These are phyloP conservation scores for Xylaria sp. DNA, from an alignment of 2,329 filamentous ascomycete genomes.

Conservation along the genomic window DNA sequence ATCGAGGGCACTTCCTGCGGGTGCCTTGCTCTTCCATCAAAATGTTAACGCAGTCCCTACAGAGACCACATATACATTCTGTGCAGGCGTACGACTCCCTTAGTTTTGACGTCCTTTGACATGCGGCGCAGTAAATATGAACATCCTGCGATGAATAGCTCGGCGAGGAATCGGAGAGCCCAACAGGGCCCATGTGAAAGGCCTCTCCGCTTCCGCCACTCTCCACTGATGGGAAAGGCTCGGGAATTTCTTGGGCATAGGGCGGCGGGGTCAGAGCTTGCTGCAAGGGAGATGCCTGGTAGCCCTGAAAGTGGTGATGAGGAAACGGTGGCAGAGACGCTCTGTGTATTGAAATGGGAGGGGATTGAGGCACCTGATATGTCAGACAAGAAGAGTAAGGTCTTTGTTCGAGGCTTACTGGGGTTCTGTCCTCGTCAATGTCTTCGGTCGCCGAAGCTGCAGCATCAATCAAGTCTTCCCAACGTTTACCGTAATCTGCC, in stretches of 20 bases:
- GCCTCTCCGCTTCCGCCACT: constrained; percentile 77
- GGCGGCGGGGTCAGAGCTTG: constrained; percentile 88
- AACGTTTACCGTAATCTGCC: constrained; percentile 85
- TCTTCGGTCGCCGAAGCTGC: constrained; percentile 91
- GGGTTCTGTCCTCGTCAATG: constrained; percentile 89
- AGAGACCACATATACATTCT: constrained; percentile 94
- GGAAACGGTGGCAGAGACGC: constrained; percentile 70
- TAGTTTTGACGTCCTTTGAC: constrained; percentile 79
- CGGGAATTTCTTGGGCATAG: constrained; percentile 72
- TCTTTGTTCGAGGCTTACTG: constrained; percentile 68
- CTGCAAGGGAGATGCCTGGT: constrained; percentile 90
- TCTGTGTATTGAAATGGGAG: constrained; percentile 71
- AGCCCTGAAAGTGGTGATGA: constrained; percentile 73
- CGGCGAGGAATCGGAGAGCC: constrained; percentile 76
- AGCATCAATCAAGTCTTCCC: constrained; percentile 96
- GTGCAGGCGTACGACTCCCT: constrained; percentile 93
- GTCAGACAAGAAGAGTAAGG: constrained; percentile 58
- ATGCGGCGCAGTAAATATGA: constrained; percentile 93
- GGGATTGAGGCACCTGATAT: constrained; percentile 71
- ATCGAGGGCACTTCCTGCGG: constrained; percentile 80
- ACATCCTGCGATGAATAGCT: constrained; percentile 79
- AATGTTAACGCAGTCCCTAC: constrained; percentile 85
- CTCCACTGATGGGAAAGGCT: constrained; percentile 92
- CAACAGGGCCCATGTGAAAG: constrained; percentile 75
- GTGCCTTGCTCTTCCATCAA: constrained; percentile 81